Conservation (phyloP, 495 filamentous ascomycete genomes). For the Cercophora sp. region DNA sequence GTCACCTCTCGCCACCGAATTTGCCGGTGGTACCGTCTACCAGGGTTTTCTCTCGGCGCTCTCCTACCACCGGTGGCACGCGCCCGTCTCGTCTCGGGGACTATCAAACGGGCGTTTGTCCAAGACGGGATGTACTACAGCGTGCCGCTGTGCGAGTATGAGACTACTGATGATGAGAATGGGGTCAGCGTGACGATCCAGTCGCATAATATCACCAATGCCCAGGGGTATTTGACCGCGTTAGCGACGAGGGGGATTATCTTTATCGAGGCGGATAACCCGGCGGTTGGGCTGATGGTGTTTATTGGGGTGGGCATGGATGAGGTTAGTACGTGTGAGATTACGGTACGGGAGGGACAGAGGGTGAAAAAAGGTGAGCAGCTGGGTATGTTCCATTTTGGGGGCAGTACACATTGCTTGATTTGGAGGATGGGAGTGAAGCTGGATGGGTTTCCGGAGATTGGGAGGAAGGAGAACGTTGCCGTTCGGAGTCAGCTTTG, state of each 20-base stretch:
- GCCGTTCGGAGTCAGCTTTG: conserved; percentile 48
- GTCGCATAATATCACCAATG: conserved; percentile 30
- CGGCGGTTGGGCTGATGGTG: conserved; percentile 60
- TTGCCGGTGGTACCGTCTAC: conserved; percentile 61
- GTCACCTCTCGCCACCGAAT: conserved; percentile 46
- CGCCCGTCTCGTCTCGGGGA: conserved; percentile 63
- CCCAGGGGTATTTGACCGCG: conserved; percentile 57
- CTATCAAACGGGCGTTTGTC: conserved; percentile 51
- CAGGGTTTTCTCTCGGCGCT: conserved; percentile 63
- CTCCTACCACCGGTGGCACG: conserved; percentile 69
- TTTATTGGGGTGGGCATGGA: conserved; percentile 67
- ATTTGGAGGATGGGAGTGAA: conserved; percentile 49
- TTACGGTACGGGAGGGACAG: conserved; percentile 58
- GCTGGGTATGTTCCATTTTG: conserved; percentile 73
- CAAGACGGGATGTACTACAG: conserved; percentile 65
- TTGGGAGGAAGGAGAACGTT: conserved; percentile 49
- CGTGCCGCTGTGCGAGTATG: conserved; percentile 53
- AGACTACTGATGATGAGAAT: conserved; percentile 18
- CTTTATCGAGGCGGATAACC: conserved; percentile 65
- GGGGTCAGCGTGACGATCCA: conserved; percentile 34
- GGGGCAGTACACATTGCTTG: conserved; percentile 61
- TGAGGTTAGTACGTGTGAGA: conserved; percentile 66
- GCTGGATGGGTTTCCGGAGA: conserved; percentile 45
- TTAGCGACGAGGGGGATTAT: conserved; percentile 59
- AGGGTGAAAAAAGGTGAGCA: conserved; percentile 61